These are phyloP conservation scores for Mrakia blollopis DNA, from an alignment of 768 basidiomycete species.

Conservation along the genomic window DNA sequence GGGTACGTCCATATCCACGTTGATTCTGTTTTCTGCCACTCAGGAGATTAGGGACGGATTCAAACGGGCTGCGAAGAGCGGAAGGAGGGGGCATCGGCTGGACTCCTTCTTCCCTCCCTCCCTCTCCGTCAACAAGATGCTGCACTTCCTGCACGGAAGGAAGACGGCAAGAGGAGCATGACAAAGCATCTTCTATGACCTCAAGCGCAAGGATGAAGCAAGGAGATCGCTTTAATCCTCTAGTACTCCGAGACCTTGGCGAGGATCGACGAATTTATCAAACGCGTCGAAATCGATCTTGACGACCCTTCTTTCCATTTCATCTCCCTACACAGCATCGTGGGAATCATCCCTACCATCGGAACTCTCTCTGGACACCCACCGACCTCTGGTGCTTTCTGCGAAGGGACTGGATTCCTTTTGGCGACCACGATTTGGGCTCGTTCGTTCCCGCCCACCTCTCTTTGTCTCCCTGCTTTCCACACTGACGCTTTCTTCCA, in stretches of 20 bases:
- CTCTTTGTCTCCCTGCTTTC: background rate
- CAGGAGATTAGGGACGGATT: background rate
- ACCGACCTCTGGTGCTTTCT: background rate
- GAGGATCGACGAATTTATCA: too few species aligned
- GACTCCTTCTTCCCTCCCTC: too few species aligned
- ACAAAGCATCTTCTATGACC: too few species aligned
- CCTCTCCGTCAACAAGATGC: background rate
- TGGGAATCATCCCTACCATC: slow-evolving; percentile 16
- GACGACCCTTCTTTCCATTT: background rate
- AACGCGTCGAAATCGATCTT: too few species aligned
- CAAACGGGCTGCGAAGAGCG: background rate
- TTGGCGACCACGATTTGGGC: slow-evolving; percentile 18
- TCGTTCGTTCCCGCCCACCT: slow-evolving; percentile 6
- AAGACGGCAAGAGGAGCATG: too few species aligned
- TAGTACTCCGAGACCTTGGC: too few species aligned
- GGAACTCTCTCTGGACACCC: slow-evolving; percentile 8
- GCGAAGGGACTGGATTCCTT: slow-evolving; percentile 26
- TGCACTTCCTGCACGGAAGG: too few species aligned
- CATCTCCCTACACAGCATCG: background rate
- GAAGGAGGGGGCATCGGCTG: background rate
- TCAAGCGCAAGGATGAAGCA: too few species aligned
- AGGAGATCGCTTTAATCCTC: too few species aligned
- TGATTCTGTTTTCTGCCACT: too few species aligned
- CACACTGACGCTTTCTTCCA: background rate
- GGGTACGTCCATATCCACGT: slow-evolving; percentile 27